These are phyloP conservation scores for Penicillium sp. DNA, from an alignment of 2,329 filamentous ascomycete species.

Conservation along the genomic window DNA sequence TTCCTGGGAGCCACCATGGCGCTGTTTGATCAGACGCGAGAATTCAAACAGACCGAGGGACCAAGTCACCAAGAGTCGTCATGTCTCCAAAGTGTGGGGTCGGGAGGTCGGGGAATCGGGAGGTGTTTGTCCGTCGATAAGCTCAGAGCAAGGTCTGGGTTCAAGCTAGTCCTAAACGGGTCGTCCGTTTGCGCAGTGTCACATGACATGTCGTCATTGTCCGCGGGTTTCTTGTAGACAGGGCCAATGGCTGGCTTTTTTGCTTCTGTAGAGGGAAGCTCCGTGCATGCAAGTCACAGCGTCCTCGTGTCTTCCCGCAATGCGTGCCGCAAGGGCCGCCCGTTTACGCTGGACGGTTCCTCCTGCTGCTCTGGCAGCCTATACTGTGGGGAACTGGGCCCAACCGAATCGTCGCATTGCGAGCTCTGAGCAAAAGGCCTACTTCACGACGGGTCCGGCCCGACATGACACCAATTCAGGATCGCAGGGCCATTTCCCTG, in stretches of 20 bases:
- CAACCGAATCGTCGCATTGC: slow-evolving; percentile 21
- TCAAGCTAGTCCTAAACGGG: slow-evolving; percentile 22
- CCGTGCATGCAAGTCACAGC: slow-evolving; percentile 21
- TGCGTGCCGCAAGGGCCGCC: slow-evolving; percentile 33
- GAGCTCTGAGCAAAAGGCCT: slow-evolving; percentile 14
- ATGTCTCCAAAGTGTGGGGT: slow-evolving; percentile 20
- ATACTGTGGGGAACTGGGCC: slow-evolving; percentile 24
- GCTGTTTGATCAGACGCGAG: slow-evolving; percentile 11
- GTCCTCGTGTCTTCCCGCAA: slow-evolving; percentile 23
- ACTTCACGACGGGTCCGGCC: slow-evolving; percentile 22
- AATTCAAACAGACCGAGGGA: slow-evolving; percentile 15
- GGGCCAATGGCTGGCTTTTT: slow-evolving; percentile 16
- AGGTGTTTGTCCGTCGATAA: slow-evolving; percentile 18
- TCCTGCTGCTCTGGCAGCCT: slow-evolving; percentile 31
- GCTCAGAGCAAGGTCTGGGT: slow-evolving; percentile 12
- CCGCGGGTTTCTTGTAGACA: slow-evolving; percentile 4
- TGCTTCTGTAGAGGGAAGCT: slow-evolving; percentile 7
- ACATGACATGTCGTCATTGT: slow-evolving; percentile 30
- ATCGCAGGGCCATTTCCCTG: slow-evolving; percentile 1
- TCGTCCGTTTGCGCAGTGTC: slow-evolving; percentile 15
- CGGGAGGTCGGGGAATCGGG: slow-evolving; percentile 13
- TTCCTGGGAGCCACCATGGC: slow-evolving; percentile 53
- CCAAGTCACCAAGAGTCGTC: slow-evolving; percentile 13
- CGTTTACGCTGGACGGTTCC: slow-evolving; percentile 36
- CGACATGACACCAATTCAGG: slow-evolving; percentile 12